These are phyloP conservation scores for Talaromyces rugulosus DNA, from an alignment of 2,329 filamentous ascomycete species.

Conservation along the genomic window DNA sequence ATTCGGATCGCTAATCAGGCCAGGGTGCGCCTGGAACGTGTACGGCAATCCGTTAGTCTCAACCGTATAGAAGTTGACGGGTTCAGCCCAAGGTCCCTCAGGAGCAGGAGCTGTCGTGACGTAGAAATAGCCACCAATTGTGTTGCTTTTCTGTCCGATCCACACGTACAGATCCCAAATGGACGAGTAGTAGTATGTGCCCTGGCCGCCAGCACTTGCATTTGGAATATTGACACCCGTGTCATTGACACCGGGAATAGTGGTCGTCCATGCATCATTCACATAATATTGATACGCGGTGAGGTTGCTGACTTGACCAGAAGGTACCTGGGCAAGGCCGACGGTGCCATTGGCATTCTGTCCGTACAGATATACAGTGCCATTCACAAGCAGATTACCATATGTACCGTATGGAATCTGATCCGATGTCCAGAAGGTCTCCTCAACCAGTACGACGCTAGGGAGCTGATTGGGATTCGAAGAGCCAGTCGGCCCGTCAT, in stretches of 20 bases:
- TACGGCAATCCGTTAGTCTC: slow-evolving; percentile 5
- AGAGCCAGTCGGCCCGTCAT: slow-evolving; percentile 10
- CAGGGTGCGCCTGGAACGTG: slow-evolving; percentile 14
- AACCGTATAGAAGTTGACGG: slow-evolving; percentile 14
- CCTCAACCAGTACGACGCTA: slow-evolving; percentile 16
- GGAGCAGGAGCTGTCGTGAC: slow-evolving; percentile 22
- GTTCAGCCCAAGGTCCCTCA: slow-evolving; percentile 27
- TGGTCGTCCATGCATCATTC: slow-evolving; percentile 5
- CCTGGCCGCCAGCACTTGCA: slow-evolving; percentile 24
- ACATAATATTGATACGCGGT: slow-evolving; percentile 9
- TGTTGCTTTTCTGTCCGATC: slow-evolving; percentile 23
- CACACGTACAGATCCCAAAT: slow-evolving; percentile 25
- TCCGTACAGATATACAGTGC: slow-evolving; percentile 6
- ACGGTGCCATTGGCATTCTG: slow-evolving; percentile 5
- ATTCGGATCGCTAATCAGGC: not conserved
- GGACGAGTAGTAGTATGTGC: slow-evolving; percentile 26
- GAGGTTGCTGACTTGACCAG: not conserved
- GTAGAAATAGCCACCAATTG: slow-evolving; percentile 20
- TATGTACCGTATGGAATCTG: slow-evolving; percentile 17
- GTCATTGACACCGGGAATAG: slow-evolving; percentile 6
- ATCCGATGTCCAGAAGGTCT: slow-evolving; percentile 18
- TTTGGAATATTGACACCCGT: slow-evolving; percentile 18
- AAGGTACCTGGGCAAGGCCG: slow-evolving; percentile 2
- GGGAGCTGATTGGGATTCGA: slow-evolving; percentile 14
- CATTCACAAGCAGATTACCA: slow-evolving; percentile 1